These are phyloP conservation scores for Laburnicola sp. DNA, from an alignment of 2,329 filamentous ascomycete genomes.

Conservation along the genomic window DNA sequence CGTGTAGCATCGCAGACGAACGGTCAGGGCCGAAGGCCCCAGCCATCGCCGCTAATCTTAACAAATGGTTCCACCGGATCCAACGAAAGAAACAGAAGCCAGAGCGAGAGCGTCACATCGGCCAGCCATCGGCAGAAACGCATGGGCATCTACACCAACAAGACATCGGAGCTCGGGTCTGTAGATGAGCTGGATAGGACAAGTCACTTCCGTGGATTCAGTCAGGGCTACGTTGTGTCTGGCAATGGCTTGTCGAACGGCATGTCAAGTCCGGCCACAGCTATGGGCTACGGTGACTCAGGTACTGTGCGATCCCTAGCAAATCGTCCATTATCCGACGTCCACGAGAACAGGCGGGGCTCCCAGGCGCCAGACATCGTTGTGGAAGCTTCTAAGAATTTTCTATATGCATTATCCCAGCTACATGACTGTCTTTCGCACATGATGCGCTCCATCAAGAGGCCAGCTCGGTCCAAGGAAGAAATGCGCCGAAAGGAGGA, in stretches of 20 bases:
- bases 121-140: slow-evolving; percentile 59
- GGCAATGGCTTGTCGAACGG: slow-evolving; percentile 29
- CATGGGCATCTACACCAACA: slow-evolving; percentile 63
- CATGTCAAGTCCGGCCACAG: slow-evolving; percentile 38
- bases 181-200: slow-evolving; percentile 57
- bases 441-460: slow-evolving; percentile 42
- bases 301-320: slow-evolving; percentile 40
- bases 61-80: slow-evolving; percentile 64
- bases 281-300: slow-evolving; percentile 39
- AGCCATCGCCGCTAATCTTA: slow-evolving; percentile 70
- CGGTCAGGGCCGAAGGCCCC: slow-evolving; percentile 66
- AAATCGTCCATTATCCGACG: slow-evolving; percentile 58
- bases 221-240: slow-evolving; percentile 56
- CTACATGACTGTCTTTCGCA: slow-evolving; percentile 45
- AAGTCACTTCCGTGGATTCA: slow-evolving; percentile 60
- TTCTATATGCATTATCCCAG: slow-evolving; percentile 60
- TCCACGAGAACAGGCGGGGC: slow-evolving; percentile 59
- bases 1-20: slow-evolving; percentile 65
- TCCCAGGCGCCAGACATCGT: slow-evolving; percentile 53
- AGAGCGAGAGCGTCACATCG: slow-evolving; percentile 62
- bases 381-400: slow-evolving; percentile 59
- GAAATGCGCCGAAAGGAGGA: slow-evolving; percentile 41
- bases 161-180: slow-evolving; percentile 58
- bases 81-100: slow-evolving; percentile 68
- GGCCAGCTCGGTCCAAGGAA: slow-evolving; percentile 50